Conservation (phyloP, 73 alveolate genomes). For the Stentor coeruleus region DNA sequence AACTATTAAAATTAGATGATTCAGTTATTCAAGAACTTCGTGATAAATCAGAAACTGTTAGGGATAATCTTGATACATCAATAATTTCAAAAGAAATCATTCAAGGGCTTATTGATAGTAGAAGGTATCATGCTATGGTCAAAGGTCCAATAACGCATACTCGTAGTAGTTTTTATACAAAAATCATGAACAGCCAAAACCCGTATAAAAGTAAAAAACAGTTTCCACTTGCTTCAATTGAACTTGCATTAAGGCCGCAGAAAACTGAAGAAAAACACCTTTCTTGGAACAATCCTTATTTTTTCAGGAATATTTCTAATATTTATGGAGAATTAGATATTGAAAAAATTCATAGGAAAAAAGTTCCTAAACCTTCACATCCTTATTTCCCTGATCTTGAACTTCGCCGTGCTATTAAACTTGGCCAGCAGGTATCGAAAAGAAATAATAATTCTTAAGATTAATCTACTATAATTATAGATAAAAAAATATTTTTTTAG, state of each 20-base stretch:
- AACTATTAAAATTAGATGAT: neutral
- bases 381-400: neutral
- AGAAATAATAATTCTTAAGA: neutral
- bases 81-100: neutral
- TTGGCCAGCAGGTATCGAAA: neutral
- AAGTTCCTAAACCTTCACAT: neutral
- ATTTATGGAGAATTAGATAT: neutral
- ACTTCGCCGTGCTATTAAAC: neutral
- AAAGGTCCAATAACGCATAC: neutral
- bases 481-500: no score
- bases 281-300: neutral
- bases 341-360: neutral
- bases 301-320: slow-evolving; percentile 13
- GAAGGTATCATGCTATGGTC: neutral
- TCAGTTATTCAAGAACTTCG: neutral
- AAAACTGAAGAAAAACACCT: neutral
- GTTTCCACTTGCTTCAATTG: neutral
- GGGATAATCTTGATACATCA: neutral
- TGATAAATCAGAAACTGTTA: neutral
- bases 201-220: neutral
- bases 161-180: neutral
- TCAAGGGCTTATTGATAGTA: neutral
- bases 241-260: neutral
- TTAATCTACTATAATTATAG: no score
- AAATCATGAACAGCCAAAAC: neutral